Evolutionary conservation across 306 rosid genomes (phyloP).

Genomic region (Corylus heterophylla): DNA sequence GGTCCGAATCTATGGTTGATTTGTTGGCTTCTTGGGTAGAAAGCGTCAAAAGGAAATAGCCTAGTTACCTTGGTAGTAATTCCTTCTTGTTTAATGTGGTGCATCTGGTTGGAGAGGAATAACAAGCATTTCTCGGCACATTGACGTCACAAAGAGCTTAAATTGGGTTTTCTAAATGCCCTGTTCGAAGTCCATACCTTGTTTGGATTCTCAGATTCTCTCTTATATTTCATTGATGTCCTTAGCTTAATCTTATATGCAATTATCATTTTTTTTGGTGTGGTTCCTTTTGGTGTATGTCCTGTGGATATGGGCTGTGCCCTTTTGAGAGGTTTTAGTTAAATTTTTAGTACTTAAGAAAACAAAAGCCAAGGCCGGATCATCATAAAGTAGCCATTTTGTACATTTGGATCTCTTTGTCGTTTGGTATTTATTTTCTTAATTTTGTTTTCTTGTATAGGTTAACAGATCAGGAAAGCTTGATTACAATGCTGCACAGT

Average conservation of each 20-base stretch:
- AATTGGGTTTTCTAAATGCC: neutral
- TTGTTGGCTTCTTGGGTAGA: neutral
- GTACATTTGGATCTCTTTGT: neutral
- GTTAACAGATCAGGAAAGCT: constrained; percentile 76
- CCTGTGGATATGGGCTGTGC: neutral
- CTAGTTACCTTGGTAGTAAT: neutral
- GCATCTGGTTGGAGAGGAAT: neutral
- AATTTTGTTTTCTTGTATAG: constrained; percentile 38
- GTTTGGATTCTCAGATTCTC: neutral
- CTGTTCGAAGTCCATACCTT: neutral
- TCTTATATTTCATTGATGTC: neutral
- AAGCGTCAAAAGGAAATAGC: neutral
- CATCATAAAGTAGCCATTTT: neutral
- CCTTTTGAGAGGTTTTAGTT: neutral
- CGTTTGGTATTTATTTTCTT: neutral
- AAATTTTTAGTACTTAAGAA: neutral
- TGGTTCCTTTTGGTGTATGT: neutral
- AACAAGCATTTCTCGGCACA: neutral
- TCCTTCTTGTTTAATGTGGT: neutral
- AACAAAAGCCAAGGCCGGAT: neutral
- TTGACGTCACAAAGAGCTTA: neutral
- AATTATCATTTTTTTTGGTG: neutral
- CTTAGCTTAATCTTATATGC: neutral
- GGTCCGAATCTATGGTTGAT: neutral
- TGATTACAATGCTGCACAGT: constrained; percentile 64